Evolutionary conservation across 2,329 filamentous ascomycete species (phyloP).

Genomic region (Hysterium pulicare): DNA sequence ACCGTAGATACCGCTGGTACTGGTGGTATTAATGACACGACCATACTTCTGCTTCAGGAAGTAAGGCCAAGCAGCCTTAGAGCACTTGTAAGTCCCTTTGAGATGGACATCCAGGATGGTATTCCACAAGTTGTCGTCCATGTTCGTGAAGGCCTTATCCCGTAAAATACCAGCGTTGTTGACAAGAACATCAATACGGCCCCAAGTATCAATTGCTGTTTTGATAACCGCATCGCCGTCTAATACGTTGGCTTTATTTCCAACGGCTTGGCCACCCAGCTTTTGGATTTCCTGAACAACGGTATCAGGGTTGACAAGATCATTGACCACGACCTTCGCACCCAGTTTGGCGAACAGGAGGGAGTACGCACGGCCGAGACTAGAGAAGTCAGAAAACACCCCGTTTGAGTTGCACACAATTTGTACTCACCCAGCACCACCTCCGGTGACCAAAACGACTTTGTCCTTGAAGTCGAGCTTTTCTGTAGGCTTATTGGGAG

Average conservation of each 20-base stretch:
- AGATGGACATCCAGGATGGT: constrained; percentile 89
- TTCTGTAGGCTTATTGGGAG: constrained; percentile 30
- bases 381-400: constrained; percentile 28
- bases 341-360: constrained; percentile 83
- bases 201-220: constrained; percentile 87
- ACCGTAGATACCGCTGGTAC: constrained; percentile 95
- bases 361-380: constrained; percentile 87
- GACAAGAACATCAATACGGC: constrained; percentile 89
- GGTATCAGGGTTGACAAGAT: constrained; percentile 85
- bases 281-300: constrained; percentile 92
- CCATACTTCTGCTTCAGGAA: constrained; percentile 99
- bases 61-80: constrained; percentile 96
- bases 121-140: constrained; percentile 93
- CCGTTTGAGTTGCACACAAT: constrained; percentile 1
- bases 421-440: constrained; percentile 36
- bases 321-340: constrained; percentile 88
- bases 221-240: constrained; percentile 91
- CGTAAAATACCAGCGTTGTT: constrained; percentile 98
- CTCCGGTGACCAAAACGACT: constrained; percentile 36
- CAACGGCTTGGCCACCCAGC: constrained; percentile 81
- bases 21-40: constrained; percentile 93
- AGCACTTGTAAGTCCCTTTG: constrained; percentile 91
- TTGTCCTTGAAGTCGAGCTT: constrained; percentile 36
- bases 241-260: constrained; percentile 89
- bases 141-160: constrained; percentile 97